These are phyloP conservation scores for Fraxinus paxiana DNA, from an alignment of 305 asterid genomes.

Conservation along the genomic window DNA sequence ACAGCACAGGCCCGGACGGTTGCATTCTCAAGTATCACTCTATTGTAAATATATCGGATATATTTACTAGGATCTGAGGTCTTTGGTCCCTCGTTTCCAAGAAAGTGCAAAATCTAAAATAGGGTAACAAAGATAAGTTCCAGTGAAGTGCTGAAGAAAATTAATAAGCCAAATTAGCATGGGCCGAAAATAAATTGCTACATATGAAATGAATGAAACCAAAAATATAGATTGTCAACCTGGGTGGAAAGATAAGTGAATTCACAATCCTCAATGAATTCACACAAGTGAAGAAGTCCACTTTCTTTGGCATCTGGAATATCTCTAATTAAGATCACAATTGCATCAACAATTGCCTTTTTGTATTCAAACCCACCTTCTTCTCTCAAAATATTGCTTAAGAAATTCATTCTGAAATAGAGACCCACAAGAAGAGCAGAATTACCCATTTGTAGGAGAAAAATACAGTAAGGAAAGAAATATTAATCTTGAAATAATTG, in stretches of 20 bases:
- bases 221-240: constrained; percentile 39
- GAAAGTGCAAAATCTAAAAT: constrained; percentile 79
- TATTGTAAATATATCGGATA: constrained; percentile 80
- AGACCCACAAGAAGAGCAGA: constrained; percentile 15
- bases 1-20: constrained; percentile 97
- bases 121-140: constrained; percentile 16
- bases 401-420: constrained; percentile 80
- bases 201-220: background rate
- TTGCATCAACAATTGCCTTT: constrained; percentile 95
- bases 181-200: constrained; percentile 1
- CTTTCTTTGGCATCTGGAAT: constrained; percentile 98
- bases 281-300: constrained; percentile 93
- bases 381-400: constrained; percentile 94
- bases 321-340: constrained; percentile 92
- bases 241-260: constrained; percentile 98
- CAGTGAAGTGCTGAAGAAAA: background rate
- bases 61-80: constrained; percentile 85
- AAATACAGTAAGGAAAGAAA: background rate
- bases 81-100: constrained; percentile 96
- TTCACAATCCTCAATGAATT: constrained; percentile 99
- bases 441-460: background rate
- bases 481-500: background rate
- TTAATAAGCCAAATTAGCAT: constrained; percentile 3
- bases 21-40: constrained; percentile 90
- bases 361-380: constrained; percentile 99